These are phyloP conservation scores for Kurtzmaniella fragi DNA, from an alignment of 805 yeast species.

Conservation along the genomic window DNA sequence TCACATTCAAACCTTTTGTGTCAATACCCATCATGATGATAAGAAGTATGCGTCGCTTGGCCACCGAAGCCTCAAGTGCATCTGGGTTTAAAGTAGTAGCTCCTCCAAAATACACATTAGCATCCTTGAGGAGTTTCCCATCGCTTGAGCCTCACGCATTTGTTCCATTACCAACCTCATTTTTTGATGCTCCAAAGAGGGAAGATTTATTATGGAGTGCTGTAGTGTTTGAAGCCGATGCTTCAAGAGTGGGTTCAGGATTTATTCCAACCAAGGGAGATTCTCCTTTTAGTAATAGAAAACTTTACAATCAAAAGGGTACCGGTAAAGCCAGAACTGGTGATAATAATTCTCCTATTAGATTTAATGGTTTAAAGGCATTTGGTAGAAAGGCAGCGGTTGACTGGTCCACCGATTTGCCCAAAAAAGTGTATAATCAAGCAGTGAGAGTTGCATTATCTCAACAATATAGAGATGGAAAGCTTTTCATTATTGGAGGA, in stretches of 20 bases:
- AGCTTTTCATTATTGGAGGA: slow-evolving; percentile 64
- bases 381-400: slow-evolving; percentile 87
- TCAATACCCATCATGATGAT: slow-evolving; percentile 15
- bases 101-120: slow-evolving; percentile 70
- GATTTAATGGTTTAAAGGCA: slow-evolving; percentile 87
- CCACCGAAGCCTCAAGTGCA: slow-evolving; percentile 17
- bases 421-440: slow-evolving; percentile 61
- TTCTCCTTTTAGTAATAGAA: slow-evolving; percentile 77
- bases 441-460: slow-evolving; percentile 84
- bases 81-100: slow-evolving; percentile 18
- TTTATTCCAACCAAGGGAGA: slow-evolving; percentile 85
- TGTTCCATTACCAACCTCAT: slow-evolving; percentile 68
- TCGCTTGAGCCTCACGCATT: slow-evolving; percentile 79
- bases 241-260: slow-evolving; percentile 81
- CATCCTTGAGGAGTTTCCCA: slow-evolving; percentile 81
- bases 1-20: background rate
- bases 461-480: slow-evolving; percentile 72
- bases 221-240: slow-evolving; percentile 86
- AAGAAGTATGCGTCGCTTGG: slow-evolving; percentile 24
- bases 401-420: slow-evolving; percentile 77
- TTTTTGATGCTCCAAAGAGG: slow-evolving; percentile 72
- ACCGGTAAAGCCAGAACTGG: slow-evolving; percentile 94
- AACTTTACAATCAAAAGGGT: slow-evolving; percentile 87
- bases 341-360: slow-evolving; percentile 89
- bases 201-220: slow-evolving; percentile 94